phyloP scores from a whole-genome alignment of 106 monocot genomes.

The Cymbidium sinense region DNA sequence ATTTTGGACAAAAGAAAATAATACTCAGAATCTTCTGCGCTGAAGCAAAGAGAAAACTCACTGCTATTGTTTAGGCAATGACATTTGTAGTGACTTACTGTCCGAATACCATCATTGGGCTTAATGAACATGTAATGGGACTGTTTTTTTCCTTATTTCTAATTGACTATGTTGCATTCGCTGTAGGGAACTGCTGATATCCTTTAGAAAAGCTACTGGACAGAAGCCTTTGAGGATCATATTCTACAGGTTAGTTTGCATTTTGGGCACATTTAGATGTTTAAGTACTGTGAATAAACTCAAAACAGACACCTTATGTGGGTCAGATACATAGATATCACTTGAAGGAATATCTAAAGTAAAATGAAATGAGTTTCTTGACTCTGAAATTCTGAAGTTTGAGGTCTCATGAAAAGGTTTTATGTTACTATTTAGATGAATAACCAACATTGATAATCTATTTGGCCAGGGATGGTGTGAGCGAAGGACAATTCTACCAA shows the following conservation, averaged over 20 bases:
- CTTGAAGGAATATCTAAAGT: neutral
- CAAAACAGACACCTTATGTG: neutral
- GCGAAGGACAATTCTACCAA: constrained; percentile 96
- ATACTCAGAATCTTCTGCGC: no score
- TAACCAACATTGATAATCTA: neutral
- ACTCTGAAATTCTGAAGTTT: neutral
- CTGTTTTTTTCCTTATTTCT: neutral
- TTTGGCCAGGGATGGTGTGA: constrained; percentile 81
- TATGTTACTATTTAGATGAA: neutral
- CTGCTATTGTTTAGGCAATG: neutral
- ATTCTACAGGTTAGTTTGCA: constrained; percentile 63
- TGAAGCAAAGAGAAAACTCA: no score
- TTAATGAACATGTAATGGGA: neutral
- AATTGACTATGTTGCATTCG: constrained; percentile 4
- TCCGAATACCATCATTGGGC: no score
- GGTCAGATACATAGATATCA: neutral
- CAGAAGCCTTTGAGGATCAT: constrained; percentile 88
- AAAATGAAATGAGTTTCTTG: neutral
- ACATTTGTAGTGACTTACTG: neutral
- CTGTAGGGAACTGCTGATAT: constrained; percentile 80
- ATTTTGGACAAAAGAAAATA: no score
- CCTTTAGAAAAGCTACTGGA: constrained; percentile 75
- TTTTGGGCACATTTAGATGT: neutral
- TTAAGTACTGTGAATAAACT: no score
- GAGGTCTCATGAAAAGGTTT: neutral